Conservation (phyloP, 257 asterid genomes). For the Scutellaria galericulata region DNA sequence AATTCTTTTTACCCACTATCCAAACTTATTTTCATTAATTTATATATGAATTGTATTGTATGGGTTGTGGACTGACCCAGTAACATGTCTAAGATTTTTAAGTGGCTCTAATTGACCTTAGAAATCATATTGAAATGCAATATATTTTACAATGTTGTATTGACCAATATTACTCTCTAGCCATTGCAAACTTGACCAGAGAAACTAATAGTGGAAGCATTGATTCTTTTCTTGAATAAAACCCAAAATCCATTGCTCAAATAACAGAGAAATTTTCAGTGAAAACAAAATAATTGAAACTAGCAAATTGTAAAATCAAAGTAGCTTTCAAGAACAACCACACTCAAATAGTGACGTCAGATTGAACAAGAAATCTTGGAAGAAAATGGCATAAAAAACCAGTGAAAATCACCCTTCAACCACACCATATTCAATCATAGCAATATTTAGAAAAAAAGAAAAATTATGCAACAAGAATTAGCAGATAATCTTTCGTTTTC, state of each 20-base stretch:
- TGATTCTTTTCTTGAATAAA: constrained; percentile 24
- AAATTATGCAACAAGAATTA: constrained; percentile 41
- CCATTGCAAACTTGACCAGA: no score
- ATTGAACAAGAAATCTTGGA: constrained; percentile 27
- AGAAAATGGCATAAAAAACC: constrained; percentile 28
- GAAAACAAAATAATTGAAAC: not conserved
- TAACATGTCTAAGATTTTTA: no score
- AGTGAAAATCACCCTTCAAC: constrained; percentile 64
- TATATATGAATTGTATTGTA: no score
- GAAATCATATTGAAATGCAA: no score
- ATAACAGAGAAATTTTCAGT: not conserved
- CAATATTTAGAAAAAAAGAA: not conserved
- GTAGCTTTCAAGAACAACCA: constrained; percentile 32
- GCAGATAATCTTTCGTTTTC: constrained; percentile 75
- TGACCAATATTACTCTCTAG: no score
- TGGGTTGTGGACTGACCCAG: no score
- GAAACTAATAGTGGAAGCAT: not conserved
- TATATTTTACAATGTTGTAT: no score
- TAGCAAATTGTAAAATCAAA: not conserved
- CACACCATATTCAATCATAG: constrained; percentile 27
- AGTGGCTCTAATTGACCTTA: no score
- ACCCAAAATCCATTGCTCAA: not conserved
- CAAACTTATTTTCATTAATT: no score
- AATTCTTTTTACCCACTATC: no score
- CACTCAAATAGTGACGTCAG: not conserved